Evolutionary conservation across 495 filamentous ascomycete species (phyloP).

Genomic region (Tetracladium setigerum): DNA sequence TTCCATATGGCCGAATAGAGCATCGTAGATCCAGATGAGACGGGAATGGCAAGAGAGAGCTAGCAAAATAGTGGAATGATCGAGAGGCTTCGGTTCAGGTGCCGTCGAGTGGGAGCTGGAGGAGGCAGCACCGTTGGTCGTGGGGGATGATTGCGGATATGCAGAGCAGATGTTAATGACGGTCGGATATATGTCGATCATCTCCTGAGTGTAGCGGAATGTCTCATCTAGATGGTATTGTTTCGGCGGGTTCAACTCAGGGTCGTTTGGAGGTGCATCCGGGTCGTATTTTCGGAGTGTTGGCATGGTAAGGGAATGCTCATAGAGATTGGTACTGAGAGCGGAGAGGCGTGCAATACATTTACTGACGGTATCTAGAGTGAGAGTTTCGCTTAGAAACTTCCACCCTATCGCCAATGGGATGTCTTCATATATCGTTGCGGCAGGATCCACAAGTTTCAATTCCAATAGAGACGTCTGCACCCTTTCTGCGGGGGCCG

Average conservation of each 20-base stretch:
- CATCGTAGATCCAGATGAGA: constrained; percentile 22
- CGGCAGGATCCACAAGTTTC: constrained; percentile 5
- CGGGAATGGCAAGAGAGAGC: constrained; percentile 26
- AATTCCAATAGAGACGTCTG: constrained; percentile 2
- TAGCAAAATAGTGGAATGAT: constrained; percentile 25
- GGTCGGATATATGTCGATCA: constrained; percentile 26
- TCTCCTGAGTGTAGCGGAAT: constrained; percentile 23
- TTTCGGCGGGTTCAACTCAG: background rate
- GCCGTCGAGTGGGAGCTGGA: background rate
- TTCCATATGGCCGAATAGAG: constrained; percentile 21
- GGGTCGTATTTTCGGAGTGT: constrained; percentile 6
- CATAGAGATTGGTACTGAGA: constrained; percentile 11
- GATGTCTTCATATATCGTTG: background rate
- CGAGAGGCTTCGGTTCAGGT: constrained; percentile 10
- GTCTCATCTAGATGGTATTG: constrained; percentile 8
- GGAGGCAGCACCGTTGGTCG: background rate
- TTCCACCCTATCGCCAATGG: background rate
- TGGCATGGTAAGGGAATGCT: constrained; percentile 7
- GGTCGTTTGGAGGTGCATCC: background rate
- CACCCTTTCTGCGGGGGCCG: constrained; percentile 13
- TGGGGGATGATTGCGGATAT: background rate
- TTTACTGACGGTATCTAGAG: background rate
- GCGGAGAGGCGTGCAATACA: constrained; percentile 8
- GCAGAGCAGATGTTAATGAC: constrained; percentile 5
- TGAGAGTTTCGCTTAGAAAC: too few species aligned